Base-by-base conservation (phyloP, 352 stramenopile species). In the Globisporangium irregulare region DNA sequence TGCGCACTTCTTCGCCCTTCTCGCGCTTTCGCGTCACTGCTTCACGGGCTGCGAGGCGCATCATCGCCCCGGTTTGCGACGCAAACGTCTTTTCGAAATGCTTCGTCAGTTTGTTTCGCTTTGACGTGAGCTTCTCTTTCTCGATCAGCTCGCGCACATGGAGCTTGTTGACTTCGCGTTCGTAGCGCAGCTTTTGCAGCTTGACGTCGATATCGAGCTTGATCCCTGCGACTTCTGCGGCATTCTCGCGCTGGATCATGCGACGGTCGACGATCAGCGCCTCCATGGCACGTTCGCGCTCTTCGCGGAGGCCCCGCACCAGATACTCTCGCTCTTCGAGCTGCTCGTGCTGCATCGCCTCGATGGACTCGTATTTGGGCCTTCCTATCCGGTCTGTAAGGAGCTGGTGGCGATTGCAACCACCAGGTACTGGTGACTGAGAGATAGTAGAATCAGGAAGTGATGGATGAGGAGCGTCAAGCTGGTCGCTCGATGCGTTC, bases 171-270 rank as follows among this genome's bases (percentile, higher is more conserved):
- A 90, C 55, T 50, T 85, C 78, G 25, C 72, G 80, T 59, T 81
- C 77, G 66, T 89, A 93, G n/a, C 72, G 75, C 46, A 84, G 75
- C 25, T 81, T 78, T 34, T 92, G 82, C 18, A 93, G 69, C 60
- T 91, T 88, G 59, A 92, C 82, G 62, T 89, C 74, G 27, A 92
- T 81, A 12, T 89, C 81, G 25, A 93, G 69, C 62, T 86, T 82
- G 36, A 86, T 81, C 1, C 74, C 76, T 1, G 84, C 80, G n/a
- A 83, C 63, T 62, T 87, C 78, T 3, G 76, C 86, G 0, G 78
- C 78, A 62, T 85, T 73, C 41, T 91, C 84, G 9, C 82, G 76
- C 66, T 93, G 82, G 5, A 86, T 58, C 73, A 90, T 89, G 20
- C 80, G 76, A 15, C 78, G 81, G 69, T 94, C 84, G 48, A 92